phyloP scores from a whole-genome alignment of 176 grass and related monocot genomes.

The Aegilops speltoides region DNA sequence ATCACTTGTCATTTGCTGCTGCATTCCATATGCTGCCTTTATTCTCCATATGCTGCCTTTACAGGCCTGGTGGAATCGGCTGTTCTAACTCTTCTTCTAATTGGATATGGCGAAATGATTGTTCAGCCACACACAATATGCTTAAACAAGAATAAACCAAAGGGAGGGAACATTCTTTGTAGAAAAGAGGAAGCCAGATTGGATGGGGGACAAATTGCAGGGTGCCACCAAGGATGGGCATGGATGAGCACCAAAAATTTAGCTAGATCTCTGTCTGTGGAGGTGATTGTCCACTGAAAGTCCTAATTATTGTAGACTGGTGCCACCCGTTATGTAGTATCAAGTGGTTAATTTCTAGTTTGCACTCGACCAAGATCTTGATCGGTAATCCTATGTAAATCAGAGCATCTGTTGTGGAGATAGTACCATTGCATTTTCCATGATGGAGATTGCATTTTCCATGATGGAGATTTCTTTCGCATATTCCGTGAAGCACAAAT shows the following conservation, averaged over 20 bases:
- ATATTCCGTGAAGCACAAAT: no score
- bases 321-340: neutral
- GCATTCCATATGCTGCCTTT: conserved; percentile 6
- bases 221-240: neutral
- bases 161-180: neutral
- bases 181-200: neutral
- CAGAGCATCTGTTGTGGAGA: neutral
- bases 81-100: neutral
- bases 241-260: neutral
- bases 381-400: neutral
- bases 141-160: neutral
- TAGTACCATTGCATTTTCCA: no score
- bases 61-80: neutral
- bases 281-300: conserved; percentile 35
- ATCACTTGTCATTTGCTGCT: neutral
- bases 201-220: neutral
- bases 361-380: neutral
- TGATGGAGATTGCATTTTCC: no score
- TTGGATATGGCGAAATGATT: neutral
- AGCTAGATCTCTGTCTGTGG: neutral
- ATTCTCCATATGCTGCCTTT: conserved; percentile 1
- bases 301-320: neutral
- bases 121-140: neutral
- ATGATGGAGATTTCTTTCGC: no score
- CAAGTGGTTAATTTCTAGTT: neutral